Evolutionary conservation across 345 rosid genomes (phyloP).

Genomic region (Clarkia xantiana): DNA sequence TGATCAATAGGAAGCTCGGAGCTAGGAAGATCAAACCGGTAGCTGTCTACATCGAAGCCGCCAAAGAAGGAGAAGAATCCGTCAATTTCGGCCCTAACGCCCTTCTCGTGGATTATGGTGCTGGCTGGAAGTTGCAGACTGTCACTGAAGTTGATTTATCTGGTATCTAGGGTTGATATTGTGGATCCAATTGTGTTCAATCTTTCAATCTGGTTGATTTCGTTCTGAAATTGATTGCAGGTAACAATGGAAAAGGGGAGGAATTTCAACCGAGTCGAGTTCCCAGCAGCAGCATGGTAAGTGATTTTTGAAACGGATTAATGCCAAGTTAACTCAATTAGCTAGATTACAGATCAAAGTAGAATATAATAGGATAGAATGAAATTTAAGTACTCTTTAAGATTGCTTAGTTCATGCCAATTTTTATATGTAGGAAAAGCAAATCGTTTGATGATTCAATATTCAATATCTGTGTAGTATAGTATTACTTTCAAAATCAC

Average conservation of each 20-base stretch:
- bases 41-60: constrained; percentile 46
- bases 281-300: neutral
- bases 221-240: constrained; percentile 11
- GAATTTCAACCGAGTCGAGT: neutral
- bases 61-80: constrained; percentile 57
- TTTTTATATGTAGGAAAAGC: too few relatives aligned
- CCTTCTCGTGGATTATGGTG: constrained; percentile 44
- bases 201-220: neutral
- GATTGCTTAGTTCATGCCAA: too few relatives aligned
- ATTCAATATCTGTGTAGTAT: too few relatives aligned
- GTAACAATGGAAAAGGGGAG: constrained; percentile 12
- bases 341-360: too few relatives aligned
- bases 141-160: constrained; percentile 28
- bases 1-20: constrained; percentile 53
- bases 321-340: too few relatives aligned
- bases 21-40: constrained; percentile 13
- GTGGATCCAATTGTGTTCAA: neutral
- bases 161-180: constrained; percentile 11
- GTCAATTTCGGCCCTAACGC: constrained; percentile 67
- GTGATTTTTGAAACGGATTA: too few relatives aligned
- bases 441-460: too few relatives aligned
- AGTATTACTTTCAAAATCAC: too few relatives aligned
- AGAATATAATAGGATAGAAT: too few relatives aligned
- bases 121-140: constrained; percentile 54
- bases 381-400: too few relatives aligned